Evolutionary conservation across 2,329 filamentous ascomycete species (phyloP), one percentile per base, ranked within the genome.

Genomic region (Ceratocystis smalleyi): DNA sequence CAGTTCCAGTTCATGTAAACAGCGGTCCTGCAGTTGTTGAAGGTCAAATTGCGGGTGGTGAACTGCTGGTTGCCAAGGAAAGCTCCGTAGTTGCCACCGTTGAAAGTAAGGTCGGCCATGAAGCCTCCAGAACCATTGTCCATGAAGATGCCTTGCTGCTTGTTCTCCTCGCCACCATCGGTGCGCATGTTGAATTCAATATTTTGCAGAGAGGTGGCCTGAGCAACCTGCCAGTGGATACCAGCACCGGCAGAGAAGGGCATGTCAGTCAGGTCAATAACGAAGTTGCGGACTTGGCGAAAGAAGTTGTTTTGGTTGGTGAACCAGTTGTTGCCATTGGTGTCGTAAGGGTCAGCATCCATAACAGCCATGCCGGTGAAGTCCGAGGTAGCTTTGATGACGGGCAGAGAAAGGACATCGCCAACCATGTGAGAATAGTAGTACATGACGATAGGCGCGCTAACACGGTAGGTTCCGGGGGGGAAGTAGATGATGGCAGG

Each of bases 391-490:
- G 87, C 87, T 77, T 92, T 90, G 74, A 96, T 79, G 0, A 85
- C 86, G 0, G 92, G 91, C 15, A 86, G 74, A 68, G 81, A 78
- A 70, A 82, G 72, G 60, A 86, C 84, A 76, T 97, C 91, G 65
- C 92, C 92, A 43, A 96, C 79, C 67, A 97, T 83, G 73, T 96
- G 91, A 8, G 91, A 95, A 78, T 96, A 96, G 79, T 97, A 97
- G 74, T 86, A 87, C 73, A 91, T 87, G 62, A 91, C 76, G 69
- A 97, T 83, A 24, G 92, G 89, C 70, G 79, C 81, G 72, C 84
- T 89, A 69, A 97, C 85, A 19, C 88, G 71, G 72, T 96, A 97
- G 65, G 85, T 95, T 68, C 92, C 91, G 10, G 89, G 79, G 47
- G 91, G 91, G 78, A 97, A 95, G 78, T 95, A 97, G 63, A 97